Evolutionary conservation across 805 yeast genomes (phyloP), one percentile per base, ranked within the genome.

Genomic region (Yamadazyma philogaea): DNA sequence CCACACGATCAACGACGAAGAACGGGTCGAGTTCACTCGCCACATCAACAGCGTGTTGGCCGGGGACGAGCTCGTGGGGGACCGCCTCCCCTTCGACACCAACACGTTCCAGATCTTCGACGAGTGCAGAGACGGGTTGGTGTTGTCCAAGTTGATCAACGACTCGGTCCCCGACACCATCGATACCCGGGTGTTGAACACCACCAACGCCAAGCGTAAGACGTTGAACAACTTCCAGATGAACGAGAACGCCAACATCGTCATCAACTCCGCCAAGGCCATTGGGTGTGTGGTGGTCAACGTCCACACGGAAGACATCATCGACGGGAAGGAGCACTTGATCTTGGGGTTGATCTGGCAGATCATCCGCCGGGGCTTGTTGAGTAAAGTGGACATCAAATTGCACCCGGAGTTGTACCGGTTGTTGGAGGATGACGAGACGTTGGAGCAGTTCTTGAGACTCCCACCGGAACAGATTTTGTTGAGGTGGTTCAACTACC

Each of bases 121-220:
- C 64, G 98, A 93, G 66, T 88, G 96, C 68, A 79, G 88, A 51
- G 99, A 93, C 64, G 98, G 99, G 52, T 73, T 93, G 56, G 89
- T 93, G 20, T 72, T 93, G 44, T 89, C 98, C 16, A 87, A 88
- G 64, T 81, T 93, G 60, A 89, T 93, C 63, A 93, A 93, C 63
- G 99, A 93, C 67, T 88, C 97, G 24, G 99, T 93, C 26, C 96
- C 98, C 7, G 96, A 93, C 66, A 93, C 99, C 8, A 93, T 93
- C 56, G 99, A 93, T 70, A 90, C 97, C 7, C 86, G 99, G 75
- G 99, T 93, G 14, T 77, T 93, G 60, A 93, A 93, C 65, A 72
- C 82, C 62, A 95, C 98, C 19, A 85, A 84, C 62, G 60, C 61
- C 12, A 76, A 77, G 53, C 85, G 84, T 46, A 90, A 87, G 66